Evolutionary conservation across 306 rosid species (phyloP), one percentile per base, ranked within the genome.

Genomic region (Ormosia emarginata): DNA sequence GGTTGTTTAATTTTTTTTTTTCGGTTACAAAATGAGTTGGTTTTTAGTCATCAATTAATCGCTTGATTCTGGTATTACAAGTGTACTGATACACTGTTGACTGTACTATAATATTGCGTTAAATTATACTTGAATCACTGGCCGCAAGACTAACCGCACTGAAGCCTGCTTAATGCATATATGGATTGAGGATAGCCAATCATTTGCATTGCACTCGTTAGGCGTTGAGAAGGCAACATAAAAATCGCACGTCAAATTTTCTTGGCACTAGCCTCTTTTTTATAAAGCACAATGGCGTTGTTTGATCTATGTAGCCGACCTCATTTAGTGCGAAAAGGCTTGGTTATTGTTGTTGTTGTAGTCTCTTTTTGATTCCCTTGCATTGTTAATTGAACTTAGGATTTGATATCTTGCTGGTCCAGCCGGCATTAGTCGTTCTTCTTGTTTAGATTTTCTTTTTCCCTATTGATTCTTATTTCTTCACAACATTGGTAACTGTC

Each of bases 41-140:
- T 78, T 63, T 75, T 44, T 73, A 24, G 40, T 59, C 62, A 68
- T 73, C 76, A 73, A 52, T 17, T 77, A 67, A 72, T 43, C 73
- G 29, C 80, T 71, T n/a, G 33, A 75, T 74, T 81, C 8, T 77
- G 40, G 41, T 43, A 71, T 44, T 15, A 49, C 63, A 47, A 8
- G 57, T 84, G 43, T 33, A n/a, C 24, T 77, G 44, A 43, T 40
- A 39, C 55, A 46, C 24, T 52, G 41, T 37, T 37, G 41, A 37
- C 7, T 37, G 62, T 67, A 55, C 59, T 40, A 29, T 37, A 17
- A 50, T 55, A 56, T 30, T 30, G 72, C 9, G 18, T 55, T 61
- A 74, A 72, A 44, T 74, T 85, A 72, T 43, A 49, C 44, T 65
- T 56, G 67, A 77, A 75, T 65, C 33, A 71, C 56, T 71, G 62